Evolutionary conservation across 345 rosid species (phyloP), one percentile per base, ranked within the genome.

Genomic region (Eutrema japonicum): DNA sequence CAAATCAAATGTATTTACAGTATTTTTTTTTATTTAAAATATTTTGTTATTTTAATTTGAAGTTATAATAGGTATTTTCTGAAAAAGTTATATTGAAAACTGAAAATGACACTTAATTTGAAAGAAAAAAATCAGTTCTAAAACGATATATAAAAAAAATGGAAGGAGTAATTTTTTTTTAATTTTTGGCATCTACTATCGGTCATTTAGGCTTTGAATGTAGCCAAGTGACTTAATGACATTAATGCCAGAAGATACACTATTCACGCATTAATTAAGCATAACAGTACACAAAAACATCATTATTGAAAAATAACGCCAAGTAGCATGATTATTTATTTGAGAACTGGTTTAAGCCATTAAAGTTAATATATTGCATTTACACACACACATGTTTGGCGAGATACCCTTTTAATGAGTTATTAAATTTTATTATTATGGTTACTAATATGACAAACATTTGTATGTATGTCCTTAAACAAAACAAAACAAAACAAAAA

Each of bases 221-320:
- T 18, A 3, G 53, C 30, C 30, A 18, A 18, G 53, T 48, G 9
- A 38, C 10, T 18, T 18, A 16, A 57, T 10, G 22, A 36, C 29
- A 36, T 57, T 8, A 37, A 18, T 37, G 63, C 46, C 43, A 55
- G 8, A 56, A 14, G 33, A 54, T 30, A 55, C 16, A 12, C 29
- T 13, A 4, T 9, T 57, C n/a, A 57, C 1, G 3, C 48, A 43
- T 13, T 43, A 43, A 43, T 13, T 43, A 43, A 43, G 5, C 16
- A 43, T 12, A 43, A 43, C n/a, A 43, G 48, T 45, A 43, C 43
- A 36, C 13, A 33, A n/a, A 27, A 12, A 5, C 35, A 52, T 3
- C 56, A 26, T 51, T 53, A 57, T 36, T 10, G 45, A 16, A 10
- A 10, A 57, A 22, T 11, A 58, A 58, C 64, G 46, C 46, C 30